phyloP scores from a whole-genome alignment of 2,329 filamentous ascomycete genomes.

The Exophiala xenobiotica region DNA sequence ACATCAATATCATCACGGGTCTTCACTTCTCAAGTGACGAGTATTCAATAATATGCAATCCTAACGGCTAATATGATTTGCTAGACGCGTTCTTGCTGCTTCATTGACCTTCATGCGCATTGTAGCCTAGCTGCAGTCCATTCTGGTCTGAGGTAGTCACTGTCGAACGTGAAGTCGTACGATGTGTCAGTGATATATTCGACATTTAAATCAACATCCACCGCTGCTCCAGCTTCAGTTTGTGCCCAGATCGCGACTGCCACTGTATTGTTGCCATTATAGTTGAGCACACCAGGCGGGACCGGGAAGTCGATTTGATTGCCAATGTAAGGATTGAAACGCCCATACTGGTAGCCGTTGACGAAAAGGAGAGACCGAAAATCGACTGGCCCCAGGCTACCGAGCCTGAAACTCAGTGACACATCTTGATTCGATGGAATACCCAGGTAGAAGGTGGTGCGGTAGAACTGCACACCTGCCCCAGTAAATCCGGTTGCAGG shows the following conservation, averaged over 20 bases:
- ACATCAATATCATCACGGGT: background rate
- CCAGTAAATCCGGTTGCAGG: background rate
- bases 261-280: background rate
- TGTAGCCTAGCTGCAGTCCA: background rate
- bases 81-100: background rate
- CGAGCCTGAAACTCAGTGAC: background rate
- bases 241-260: background rate
- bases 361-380: background rate
- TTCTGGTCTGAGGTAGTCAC: background rate
- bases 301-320: background rate
- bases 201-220: background rate
- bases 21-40: too few species aligned
- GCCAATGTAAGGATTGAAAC: background rate
- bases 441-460: background rate
- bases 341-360: background rate
- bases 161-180: background rate
- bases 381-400: background rate
- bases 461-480: background rate
- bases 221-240: background rate
- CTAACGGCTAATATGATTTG: background rate
- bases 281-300: background rate
- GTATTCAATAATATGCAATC: background rate
- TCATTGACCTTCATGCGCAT: background rate
- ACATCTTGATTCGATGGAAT: background rate
- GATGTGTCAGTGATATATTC: background rate